Conservation (phyloP, 2,329 filamentous ascomycete genomes). For the Mycosphaerella arachidis region DNA sequence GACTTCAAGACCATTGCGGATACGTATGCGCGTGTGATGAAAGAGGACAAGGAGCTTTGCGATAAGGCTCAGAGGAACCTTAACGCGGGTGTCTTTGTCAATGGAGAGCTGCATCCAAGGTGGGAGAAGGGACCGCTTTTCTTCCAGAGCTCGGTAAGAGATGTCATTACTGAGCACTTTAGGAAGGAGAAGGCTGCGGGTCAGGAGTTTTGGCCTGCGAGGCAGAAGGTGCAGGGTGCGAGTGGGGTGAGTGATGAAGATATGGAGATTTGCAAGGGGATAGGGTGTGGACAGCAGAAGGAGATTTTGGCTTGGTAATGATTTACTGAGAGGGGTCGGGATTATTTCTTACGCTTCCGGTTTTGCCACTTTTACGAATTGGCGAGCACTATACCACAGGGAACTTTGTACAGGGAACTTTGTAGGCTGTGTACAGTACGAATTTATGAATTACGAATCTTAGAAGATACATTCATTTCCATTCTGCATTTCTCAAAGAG, state of each 20-base stretch:
- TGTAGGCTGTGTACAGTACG: background rate
- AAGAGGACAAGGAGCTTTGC: conserved; percentile 60
- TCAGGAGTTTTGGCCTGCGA: conserved; percentile 51
- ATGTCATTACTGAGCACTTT: conserved; percentile 45
- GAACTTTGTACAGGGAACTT: background rate
- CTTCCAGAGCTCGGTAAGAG: conserved; percentile 49
- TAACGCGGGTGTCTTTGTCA: conserved; percentile 55
- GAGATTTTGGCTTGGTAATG: conserved; percentile 15
- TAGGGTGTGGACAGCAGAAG: conserved; percentile 11
- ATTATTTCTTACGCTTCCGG: too few species aligned
- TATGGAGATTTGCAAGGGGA: conserved; percentile 18
- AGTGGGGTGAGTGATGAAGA: conserved; percentile 11
- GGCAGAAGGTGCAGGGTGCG: conserved; percentile 20
- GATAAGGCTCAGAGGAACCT: conserved; percentile 55
- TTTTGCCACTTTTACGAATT: background rate
- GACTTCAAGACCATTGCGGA: conserved; percentile 53
- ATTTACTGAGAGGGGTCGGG: background rate
- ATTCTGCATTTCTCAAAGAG: too few species aligned
- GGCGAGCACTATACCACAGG: background rate
- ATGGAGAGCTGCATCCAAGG: conserved; percentile 55
- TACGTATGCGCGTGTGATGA: conserved; percentile 58
- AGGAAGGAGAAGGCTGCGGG: conserved; percentile 42
- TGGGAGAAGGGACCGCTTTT: conserved; percentile 49
- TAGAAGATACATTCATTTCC: too few species aligned
- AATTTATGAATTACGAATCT: background rate